These are phyloP conservation scores for Saccharum spontaneum DNA, from an alignment of 176 grass and related monocot species.

Conservation along the genomic window DNA sequence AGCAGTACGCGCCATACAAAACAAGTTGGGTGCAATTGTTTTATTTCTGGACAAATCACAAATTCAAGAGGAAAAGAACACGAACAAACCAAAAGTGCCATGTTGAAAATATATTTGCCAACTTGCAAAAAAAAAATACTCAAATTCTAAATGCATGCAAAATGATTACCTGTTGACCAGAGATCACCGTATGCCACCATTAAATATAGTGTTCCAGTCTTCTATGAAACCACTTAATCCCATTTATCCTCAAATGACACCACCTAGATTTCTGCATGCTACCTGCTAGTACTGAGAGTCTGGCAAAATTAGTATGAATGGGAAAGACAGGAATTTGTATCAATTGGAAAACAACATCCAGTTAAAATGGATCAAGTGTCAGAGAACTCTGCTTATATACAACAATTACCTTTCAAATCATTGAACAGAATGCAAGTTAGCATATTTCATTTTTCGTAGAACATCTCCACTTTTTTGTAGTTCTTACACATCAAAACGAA, in stretches of 20 bases:
- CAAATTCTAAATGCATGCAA: slow-evolving; percentile 30
- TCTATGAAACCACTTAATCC: slow-evolving; percentile 27
- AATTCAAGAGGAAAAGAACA: neutral
- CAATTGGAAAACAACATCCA: slow-evolving; percentile 22
- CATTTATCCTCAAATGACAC: slow-evolving; percentile 33
- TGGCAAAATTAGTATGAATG: slow-evolving; percentile 50
- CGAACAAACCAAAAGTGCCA: neutral
- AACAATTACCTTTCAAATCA: slow-evolving; percentile 67
- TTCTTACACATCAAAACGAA: slow-evolving; percentile 62
- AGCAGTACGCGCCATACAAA: neutral
- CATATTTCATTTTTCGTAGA: slow-evolving; percentile 53
- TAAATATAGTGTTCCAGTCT: slow-evolving; percentile 29
- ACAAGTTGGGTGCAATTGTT: neutral
- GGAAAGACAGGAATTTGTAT: slow-evolving; percentile 10
- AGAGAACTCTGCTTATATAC: slow-evolving; percentile 57
- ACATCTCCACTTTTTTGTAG: slow-evolving; percentile 47
- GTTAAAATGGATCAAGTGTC: slow-evolving; percentile 34
- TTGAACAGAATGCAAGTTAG: slow-evolving; percentile 56
- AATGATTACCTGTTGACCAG: slow-evolving; percentile 28
- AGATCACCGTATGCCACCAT: slow-evolving; percentile 24
- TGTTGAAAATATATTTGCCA: neutral
- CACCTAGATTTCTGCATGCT: slow-evolving; percentile 35
- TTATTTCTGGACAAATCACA: slow-evolving; percentile 8
- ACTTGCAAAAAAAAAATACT: slow-evolving; percentile 28
- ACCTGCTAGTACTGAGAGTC: slow-evolving; percentile 58